Evolutionary conservation across 495 filamentous ascomycete species (phyloP).

Genomic region (Cudoniella acicularis): DNA sequence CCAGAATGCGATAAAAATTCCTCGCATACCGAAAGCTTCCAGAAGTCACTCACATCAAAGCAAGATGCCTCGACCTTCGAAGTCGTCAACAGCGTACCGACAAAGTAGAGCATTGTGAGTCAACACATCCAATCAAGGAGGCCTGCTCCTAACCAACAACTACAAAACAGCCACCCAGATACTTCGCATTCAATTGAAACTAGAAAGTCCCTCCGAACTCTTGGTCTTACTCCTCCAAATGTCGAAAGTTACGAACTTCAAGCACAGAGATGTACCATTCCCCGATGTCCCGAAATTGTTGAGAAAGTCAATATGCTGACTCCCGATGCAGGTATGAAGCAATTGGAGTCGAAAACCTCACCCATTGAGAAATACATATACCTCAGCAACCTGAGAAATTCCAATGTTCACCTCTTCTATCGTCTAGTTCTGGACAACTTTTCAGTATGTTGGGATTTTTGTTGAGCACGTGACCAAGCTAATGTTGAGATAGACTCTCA

Average conservation of each 20-base stretch:
- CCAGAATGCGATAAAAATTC: background rate
- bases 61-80: background rate
- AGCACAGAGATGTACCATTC: constrained; percentile 55
- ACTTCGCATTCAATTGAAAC: constrained; percentile 15
- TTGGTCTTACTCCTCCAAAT: constrained; percentile 67
- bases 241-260: constrained; percentile 69
- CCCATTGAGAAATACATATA: constrained; percentile 78
- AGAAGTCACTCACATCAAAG: background rate
- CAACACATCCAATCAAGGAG: background rate
- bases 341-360: constrained; percentile 61
- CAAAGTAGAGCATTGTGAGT: background rate
- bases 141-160: background rate
- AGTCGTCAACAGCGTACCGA: background rate
- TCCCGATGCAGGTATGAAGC: constrained; percentile 50
- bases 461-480: constrained; percentile 8
- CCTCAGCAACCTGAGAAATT: constrained; percentile 67
- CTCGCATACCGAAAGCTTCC: background rate
- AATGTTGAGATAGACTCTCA: constrained; percentile 37
- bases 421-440: constrained; percentile 68
- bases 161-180: constrained; percentile 5
- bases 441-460: constrained; percentile 44
- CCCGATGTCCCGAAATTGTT: background rate
- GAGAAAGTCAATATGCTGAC: background rate
- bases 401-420: constrained; percentile 78
- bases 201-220: constrained; percentile 63